Evolutionary conservation across 345 rosid species (phyloP), one percentile per base, ranked within the genome.

Genomic region (Nephelium lappaceum): DNA sequence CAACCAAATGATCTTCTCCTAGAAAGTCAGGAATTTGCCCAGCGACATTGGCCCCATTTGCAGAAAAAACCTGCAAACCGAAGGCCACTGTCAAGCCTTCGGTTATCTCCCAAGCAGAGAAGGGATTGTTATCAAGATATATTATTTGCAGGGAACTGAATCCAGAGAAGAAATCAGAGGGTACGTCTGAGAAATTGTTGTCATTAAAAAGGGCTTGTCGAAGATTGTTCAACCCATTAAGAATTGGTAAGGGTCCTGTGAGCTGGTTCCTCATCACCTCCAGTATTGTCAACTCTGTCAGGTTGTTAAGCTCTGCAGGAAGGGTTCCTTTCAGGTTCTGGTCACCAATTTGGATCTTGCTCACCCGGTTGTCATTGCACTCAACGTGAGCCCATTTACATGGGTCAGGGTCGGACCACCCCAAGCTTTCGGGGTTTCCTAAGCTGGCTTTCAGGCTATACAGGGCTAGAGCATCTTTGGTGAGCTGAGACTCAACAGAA

Each of bases 401-500:
- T 0, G 95, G 97, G 72, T 93, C 83, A 24, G 90, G 64, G 72
- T 85, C 79, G 10, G 93, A 79, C 98, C 98, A 96, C 57, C 81
- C 84, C 36, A 93, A 80, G 43, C 71, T 80, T 18, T 76, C 0
- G 16, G 89, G 80, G 16, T 88, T 83, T 55, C 65, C 85, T 15
- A 89, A 81, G 71, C 81, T 81, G 14, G 75, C 74, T 67, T 65
- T 74, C 69, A 87, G 81, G 4, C 77, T 25, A 64, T 63, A 76
- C 80, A 81, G 78, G 25, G 14, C 0, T 1, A n/a, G 42, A 21
- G 74, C 73, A 5, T 67, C 78, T 21, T 1, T 8, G n/a, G 39
- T 10, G 57, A 70, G 39, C n/a, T 63, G 79, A 18, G 77, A 60
- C 19, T 25, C 16, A 21, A 65, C 81, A 0, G 57, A 4, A 41